phyloP scores from a whole-genome alignment of 1,284 basidiomycete genomes.

The Pisolithus thermaeus region DNA sequence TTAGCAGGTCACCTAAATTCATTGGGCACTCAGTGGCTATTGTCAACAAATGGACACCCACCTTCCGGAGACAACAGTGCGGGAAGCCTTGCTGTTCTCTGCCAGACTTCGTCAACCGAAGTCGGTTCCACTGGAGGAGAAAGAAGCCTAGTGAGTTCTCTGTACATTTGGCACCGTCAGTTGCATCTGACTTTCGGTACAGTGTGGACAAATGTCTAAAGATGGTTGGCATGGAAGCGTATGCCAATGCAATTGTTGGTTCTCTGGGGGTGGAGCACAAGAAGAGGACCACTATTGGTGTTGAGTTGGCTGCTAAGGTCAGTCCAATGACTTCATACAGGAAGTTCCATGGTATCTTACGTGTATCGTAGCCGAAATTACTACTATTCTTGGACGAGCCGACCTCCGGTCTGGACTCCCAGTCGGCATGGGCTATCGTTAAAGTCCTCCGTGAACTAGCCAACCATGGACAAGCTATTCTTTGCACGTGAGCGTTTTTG shows the following conservation, averaged over 20 bases:
- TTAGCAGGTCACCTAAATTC: not conserved
- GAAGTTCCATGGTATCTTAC: conserved; percentile 22
- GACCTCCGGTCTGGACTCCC: conserved; percentile 83
- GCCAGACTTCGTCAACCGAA: conserved; percentile 77
- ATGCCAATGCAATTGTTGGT: conserved; percentile 74
- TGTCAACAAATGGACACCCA: conserved; percentile 82
- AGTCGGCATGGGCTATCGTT: conserved; percentile 85
- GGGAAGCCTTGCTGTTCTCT: conserved; percentile 81
- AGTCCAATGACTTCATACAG: not conserved
- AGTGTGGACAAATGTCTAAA: conserved; percentile 75
- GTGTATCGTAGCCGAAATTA: conserved; percentile 48
- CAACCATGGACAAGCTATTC: conserved; percentile 68
- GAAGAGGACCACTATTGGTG: conserved; percentile 79
- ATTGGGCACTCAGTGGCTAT: conserved; percentile 47
- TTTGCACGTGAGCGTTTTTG: conserved; percentile 62
- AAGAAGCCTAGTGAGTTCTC: conserved; percentile 63
- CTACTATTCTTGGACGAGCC: conserved; percentile 82
- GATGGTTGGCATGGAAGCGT: conserved; percentile 71
- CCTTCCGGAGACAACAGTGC: conserved; percentile 67
- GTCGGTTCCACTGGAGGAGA: conserved; percentile 62
- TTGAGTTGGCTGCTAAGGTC: conserved; percentile 73
- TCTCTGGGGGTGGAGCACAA: conserved; percentile 71
- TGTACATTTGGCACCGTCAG: not conserved
- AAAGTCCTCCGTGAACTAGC: conserved; percentile 77
- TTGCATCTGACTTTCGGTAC: not conserved